phyloP scores from a whole-genome alignment of 176 grass and related monocot species.

The Avena eriantha region DNA sequence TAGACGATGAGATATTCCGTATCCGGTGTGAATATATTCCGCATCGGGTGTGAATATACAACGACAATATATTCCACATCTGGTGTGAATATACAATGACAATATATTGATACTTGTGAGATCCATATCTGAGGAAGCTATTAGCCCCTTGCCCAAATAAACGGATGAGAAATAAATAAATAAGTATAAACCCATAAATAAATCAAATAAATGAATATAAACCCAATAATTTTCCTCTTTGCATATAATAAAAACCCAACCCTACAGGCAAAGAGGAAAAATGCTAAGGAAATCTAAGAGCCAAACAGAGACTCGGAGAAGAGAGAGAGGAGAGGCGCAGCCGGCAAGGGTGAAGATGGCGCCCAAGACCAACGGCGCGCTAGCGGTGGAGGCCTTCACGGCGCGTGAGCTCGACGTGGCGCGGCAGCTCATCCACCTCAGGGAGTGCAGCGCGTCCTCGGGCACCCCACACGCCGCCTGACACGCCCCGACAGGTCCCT shows the following conservation, averaged over 20 bases:
- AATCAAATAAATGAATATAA: too few relatives aligned
- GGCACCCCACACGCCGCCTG: neutral
- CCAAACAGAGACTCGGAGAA: too few relatives aligned
- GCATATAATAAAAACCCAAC: neutral
- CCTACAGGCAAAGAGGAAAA: neutral
- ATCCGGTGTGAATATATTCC: too few relatives aligned
- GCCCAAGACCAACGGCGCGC: neutral
- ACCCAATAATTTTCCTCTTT: neutral
- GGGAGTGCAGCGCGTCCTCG: conserved; percentile 44
- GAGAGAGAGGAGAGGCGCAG: neutral
- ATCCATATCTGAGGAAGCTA: too few relatives aligned
- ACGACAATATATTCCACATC: too few relatives aligned
- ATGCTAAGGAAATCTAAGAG: too few relatives aligned
- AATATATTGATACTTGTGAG: too few relatives aligned
- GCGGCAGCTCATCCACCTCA: conserved; percentile 49
- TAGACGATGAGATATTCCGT: conserved; percentile 29
- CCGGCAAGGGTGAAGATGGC: neutral
- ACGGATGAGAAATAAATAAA: neutral
- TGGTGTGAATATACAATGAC: too few relatives aligned
- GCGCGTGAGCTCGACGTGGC: conserved; percentile 53
- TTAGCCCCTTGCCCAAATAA: too few relatives aligned
- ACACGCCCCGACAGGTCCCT: neutral
- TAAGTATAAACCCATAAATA: too few relatives aligned
- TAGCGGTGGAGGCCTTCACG: conserved; percentile 38
- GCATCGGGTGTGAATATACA: too few relatives aligned